These are phyloP conservation scores for Gaeumannomyces tritici DNA, from an alignment of 2,329 filamentous ascomycete genomes.

Conservation along the genomic window DNA sequence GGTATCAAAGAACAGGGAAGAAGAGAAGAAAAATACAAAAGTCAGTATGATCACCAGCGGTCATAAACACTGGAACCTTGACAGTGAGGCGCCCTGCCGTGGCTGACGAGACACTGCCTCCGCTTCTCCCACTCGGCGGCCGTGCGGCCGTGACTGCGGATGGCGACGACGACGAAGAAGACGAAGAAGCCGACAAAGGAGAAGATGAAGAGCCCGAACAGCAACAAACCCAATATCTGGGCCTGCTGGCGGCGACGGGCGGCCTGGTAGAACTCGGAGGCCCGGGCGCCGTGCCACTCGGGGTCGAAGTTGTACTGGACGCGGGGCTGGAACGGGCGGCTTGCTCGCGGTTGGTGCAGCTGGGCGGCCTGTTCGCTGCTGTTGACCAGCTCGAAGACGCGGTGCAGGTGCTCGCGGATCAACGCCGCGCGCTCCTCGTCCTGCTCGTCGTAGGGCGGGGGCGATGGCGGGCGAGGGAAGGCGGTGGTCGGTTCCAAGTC, in stretches of 20 bases:
- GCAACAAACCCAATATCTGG: neutral
- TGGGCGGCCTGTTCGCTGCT: neutral
- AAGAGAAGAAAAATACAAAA: neutral
- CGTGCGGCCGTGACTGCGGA: neutral
- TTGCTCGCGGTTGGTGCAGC: neutral
- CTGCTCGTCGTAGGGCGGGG: neutral
- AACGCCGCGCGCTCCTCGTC: neutral
- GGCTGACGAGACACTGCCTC: neutral
- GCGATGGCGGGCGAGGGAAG: neutral
- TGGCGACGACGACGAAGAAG: neutral
- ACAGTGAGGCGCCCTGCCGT: constrained; percentile 1
- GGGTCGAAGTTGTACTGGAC: constrained; percentile 1
- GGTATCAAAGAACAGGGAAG: neutral
- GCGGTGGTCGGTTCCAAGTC: neutral
- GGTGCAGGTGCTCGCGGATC: constrained; percentile 1
- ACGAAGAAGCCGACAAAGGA: neutral
- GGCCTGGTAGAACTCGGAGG: constrained; percentile 3
- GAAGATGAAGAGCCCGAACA: neutral
- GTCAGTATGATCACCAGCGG: neutral
- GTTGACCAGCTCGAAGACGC: neutral
- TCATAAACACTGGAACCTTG: neutral
- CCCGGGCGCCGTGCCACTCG: neutral
- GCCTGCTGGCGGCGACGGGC: constrained; percentile 1
- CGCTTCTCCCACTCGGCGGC: neutral
- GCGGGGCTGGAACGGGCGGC: neutral